Evolutionary conservation across 2,329 filamentous ascomycete genomes (phyloP), one percentile per base, ranked within the genome.

Genomic region (Neophaeococcomyces aloes): DNA sequence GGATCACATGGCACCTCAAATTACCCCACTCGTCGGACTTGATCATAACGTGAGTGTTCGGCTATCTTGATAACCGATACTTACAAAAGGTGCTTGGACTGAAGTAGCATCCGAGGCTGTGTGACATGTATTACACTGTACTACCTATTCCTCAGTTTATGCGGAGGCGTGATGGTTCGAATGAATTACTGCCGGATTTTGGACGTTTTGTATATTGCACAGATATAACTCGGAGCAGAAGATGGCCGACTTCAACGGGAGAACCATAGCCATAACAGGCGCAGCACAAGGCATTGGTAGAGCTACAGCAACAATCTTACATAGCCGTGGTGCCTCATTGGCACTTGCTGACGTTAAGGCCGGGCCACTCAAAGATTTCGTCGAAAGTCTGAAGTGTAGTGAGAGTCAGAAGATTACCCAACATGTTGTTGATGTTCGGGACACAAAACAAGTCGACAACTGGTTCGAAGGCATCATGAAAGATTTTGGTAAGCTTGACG

Each of bases 221-320:
- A 27, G 5, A 27, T 10, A 27, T 5, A 27, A 6, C 23, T 6
- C 23, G 23, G 10, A 27, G 10, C 23, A 27, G 23, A 27, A 23
- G 25, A 49, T 65, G 56, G 58, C 53, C 25, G 57, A 55, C 31
- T 50, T 63, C 37, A 50, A 59, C 46, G 46, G 46, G 49, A 72
- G 68, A 54, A 63, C 72, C 35, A 64, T 73, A 44, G 67, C 67
- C 39, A 53, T 75, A 18, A 72, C 70, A 3, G 71, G 72, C 17
- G 65, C 65, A 10, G 66, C 65, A 1, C 63, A 61, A 4, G 72
- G 72, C 13, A 75, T 75, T 35, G 72, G 71, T 15, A 62, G 69
- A 7, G 65, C 65, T 14, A 69, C 69, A 7, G 66, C 70, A 6
- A 59, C 63, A 15, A 60, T 68, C 11, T 61, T 73, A 2, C 63